A percentile compares a stretch with the other conserved stretches of the same genome.
Evolutionary conservation across 2,329 filamentous ascomycete species (phyloP).

Genomic region (Pseudogymnoascus verrucosus): DNA sequence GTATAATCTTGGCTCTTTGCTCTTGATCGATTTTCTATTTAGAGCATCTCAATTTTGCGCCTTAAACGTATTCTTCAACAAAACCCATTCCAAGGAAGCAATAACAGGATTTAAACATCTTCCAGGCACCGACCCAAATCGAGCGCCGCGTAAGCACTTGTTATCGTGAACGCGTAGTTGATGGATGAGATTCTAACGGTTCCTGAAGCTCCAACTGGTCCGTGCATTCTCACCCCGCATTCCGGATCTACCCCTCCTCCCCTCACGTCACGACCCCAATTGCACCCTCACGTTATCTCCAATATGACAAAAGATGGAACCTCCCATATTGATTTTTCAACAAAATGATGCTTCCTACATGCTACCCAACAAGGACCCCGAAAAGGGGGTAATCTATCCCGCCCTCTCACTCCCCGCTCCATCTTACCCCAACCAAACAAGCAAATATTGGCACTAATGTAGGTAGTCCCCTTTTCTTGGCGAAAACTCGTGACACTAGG

Average conservation of each 20-base stretch:
- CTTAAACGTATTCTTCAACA: not conserved
- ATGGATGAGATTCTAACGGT: not conserved
- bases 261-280: not conserved
- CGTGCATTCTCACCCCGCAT: not conserved
- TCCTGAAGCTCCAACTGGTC: not conserved
- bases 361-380: no score
- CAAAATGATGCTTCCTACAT: not conserved
- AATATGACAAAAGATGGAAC: not conserved
- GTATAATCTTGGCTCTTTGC: not conserved
- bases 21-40: not conserved
- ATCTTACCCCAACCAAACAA: not conserved
- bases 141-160: not conserved
- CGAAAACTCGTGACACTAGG: conserved; percentile 3
- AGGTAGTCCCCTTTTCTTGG: not conserved
- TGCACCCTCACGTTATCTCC: not conserved
- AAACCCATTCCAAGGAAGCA: not conserved
- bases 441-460: not conserved
- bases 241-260: not conserved
- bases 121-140: not conserved
- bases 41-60: not conserved
- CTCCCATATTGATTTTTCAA: not conserved
- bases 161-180: not conserved
- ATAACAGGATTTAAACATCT: not conserved
- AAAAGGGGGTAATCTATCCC: not conserved
- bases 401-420: not conserved